Evolutionary conservation across 768 basidiomycete genomes (phyloP).

Genomic region (Macrolepiota dolichaula): DNA sequence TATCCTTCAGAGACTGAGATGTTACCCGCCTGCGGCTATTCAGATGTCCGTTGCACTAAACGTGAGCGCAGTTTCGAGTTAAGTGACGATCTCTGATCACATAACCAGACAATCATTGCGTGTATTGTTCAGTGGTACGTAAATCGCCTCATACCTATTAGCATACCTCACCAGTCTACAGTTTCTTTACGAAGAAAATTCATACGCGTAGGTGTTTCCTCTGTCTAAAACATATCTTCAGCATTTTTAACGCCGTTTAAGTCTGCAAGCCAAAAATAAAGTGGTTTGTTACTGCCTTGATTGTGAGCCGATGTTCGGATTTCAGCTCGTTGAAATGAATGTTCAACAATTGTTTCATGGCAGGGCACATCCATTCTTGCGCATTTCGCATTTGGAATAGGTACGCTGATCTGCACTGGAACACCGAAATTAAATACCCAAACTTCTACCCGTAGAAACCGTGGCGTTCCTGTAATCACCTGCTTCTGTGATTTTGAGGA

Average conservation of each 20-base stretch:
- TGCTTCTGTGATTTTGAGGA: neutral
- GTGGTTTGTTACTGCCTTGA: constrained; percentile 28
- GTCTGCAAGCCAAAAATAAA: constrained; percentile 27
- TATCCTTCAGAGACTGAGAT: neutral
- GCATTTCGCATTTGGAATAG: constrained; percentile 35
- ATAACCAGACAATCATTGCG: constrained; percentile 22
- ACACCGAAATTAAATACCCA: neutral
- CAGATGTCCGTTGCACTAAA: constrained; percentile 27
- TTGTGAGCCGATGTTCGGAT: constrained; percentile 20
- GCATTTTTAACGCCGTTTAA: constrained; percentile 6
- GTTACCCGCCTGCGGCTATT: neutral
- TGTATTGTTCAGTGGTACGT: constrained; percentile 29
- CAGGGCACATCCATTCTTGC: constrained; percentile 23
- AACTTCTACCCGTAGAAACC: constrained; percentile 23
- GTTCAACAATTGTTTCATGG: neutral
- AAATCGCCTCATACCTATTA: too few species aligned
- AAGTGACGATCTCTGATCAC: neutral
- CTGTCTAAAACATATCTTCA: neutral
- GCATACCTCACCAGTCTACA: constrained; percentile 11
- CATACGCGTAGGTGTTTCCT: constrained; percentile 21
- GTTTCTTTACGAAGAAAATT: constrained; percentile 32
- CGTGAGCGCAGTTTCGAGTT: too few species aligned
- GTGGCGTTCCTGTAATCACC: constrained; percentile 24
- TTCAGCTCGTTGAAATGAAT: neutral
- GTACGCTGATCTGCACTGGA: constrained; percentile 16